Conservation (phyloP, 2,329 filamentous ascomycete species). For the Immersiporthe knoxdaviesiana region DNA sequence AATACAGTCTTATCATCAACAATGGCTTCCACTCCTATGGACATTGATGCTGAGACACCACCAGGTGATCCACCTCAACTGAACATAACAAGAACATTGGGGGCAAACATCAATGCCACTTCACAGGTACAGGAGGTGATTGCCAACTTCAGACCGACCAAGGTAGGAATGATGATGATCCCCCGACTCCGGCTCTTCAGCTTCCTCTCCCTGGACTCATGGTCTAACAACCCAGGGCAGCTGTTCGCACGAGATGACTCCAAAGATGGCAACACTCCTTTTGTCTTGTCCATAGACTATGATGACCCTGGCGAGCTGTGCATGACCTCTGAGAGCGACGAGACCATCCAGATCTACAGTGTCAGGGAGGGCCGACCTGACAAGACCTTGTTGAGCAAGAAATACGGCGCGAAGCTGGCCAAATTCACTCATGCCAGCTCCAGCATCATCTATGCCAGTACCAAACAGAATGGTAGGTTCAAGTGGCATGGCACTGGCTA, state of each 20-base stretch:
- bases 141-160: conserved; percentile 75
- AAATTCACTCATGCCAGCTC: conserved; percentile 91
- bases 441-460: conserved; percentile 93
- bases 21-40: conserved; percentile 62
- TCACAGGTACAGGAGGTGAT: conserved; percentile 80
- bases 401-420: conserved; percentile 93
- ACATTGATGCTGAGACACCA: conserved; percentile 52
- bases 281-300: conserved; percentile 91
- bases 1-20: conserved; percentile 2
- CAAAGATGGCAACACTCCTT: conserved; percentile 55
- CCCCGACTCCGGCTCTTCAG: too few species aligned
- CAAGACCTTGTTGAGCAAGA: conserved; percentile 90
- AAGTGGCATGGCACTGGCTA: background rate
- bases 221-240: conserved; percentile 38
- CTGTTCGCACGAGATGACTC: conserved; percentile 63
- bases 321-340: conserved; percentile 89
- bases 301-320: conserved; percentile 93
- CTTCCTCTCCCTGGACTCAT: background rate
- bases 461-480: conserved; percentile 79
- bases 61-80: conserved; percentile 46
- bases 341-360: conserved; percentile 94
- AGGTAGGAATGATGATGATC: conserved; percentile 55
- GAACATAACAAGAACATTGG: conserved; percentile 55
- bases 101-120: conserved; percentile 47
- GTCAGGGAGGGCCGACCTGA: conserved; percentile 87